phyloP scores from a whole-genome alignment of 305 asterid genomes.

The Fraxinus baroniana region DNA sequence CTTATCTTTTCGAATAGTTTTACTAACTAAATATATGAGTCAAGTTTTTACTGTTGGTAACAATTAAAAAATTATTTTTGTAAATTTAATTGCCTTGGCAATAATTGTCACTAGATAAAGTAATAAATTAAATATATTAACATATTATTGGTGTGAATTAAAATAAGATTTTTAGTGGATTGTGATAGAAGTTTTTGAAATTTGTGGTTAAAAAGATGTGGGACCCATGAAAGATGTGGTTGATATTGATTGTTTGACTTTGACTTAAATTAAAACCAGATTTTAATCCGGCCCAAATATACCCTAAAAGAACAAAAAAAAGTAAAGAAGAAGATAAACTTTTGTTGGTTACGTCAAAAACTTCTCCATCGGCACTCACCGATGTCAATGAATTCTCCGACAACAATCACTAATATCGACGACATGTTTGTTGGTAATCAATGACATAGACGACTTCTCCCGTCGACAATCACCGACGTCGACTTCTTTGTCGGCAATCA shows the following conservation, averaged over 20 bases:
- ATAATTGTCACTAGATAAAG: background rate
- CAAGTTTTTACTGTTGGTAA: background rate
- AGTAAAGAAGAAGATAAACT: background rate
- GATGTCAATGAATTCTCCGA: background rate
- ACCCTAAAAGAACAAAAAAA: background rate
- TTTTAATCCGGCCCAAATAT: no score
- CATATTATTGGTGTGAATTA: background rate
- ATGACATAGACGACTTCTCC: background rate
- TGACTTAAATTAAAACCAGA: no score
- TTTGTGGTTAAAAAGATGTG: no score
- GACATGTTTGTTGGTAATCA: background rate
- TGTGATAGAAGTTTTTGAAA: no score
- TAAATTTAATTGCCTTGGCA: background rate
- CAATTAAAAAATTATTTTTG: background rate
- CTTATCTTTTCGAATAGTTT: background rate
- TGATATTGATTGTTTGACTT: no score
- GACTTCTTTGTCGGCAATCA: background rate
- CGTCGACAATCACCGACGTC: background rate
- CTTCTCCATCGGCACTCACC: background rate
- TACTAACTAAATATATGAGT: background rate
- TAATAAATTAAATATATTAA: no score
- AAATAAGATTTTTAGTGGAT: no score
- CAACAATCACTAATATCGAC: background rate
- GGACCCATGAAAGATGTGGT: no score
- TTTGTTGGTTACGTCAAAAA: background rate